Percentiles rank a stretch among this genome's conserved stretches.
Evolutionary conservation across 345 rosid species (phyloP).

Genomic region (Eucalyptus cloeziana): DNA sequence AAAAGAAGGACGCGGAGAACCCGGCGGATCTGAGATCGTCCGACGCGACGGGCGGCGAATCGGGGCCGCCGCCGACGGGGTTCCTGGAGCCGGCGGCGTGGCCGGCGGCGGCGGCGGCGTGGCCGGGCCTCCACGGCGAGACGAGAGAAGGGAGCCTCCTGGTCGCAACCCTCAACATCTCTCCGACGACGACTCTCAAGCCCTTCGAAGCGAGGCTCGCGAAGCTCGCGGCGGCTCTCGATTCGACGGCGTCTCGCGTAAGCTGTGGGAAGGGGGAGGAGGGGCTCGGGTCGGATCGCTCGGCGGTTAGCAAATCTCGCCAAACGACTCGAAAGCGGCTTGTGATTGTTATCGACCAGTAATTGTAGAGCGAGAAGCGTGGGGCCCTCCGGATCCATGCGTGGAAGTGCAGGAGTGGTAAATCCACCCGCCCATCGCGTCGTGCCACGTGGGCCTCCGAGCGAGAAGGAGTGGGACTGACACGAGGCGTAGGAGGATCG

Average conservation of each 20-base stretch:
- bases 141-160: slow-evolving; percentile 27
- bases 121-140: slow-evolving; percentile 20
- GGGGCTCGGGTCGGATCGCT: background rate
- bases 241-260: background rate
- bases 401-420: background rate
- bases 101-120: background rate
- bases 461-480: background rate
- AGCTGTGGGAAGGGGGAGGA: background rate
- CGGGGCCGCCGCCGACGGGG: slow-evolving; percentile 8
- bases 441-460: background rate
- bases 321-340: background rate
- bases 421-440: background rate
- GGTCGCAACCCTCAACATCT: slow-evolving; percentile 36
- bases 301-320: background rate
- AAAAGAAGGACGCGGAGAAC: background rate
- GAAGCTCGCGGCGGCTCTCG: background rate
- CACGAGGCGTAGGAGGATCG: background rate
- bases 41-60: slow-evolving; percentile 1
- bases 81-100: background rate
- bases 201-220: background rate
- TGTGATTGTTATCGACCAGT: background rate
- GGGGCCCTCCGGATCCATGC: background rate
- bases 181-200: background rate
- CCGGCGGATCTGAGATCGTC: slow-evolving; percentile 13
- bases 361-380: background rate